Evolutionary conservation across 2,329 filamentous ascomycete genomes (phyloP).

Genomic region (Cercospora citrullina): DNA sequence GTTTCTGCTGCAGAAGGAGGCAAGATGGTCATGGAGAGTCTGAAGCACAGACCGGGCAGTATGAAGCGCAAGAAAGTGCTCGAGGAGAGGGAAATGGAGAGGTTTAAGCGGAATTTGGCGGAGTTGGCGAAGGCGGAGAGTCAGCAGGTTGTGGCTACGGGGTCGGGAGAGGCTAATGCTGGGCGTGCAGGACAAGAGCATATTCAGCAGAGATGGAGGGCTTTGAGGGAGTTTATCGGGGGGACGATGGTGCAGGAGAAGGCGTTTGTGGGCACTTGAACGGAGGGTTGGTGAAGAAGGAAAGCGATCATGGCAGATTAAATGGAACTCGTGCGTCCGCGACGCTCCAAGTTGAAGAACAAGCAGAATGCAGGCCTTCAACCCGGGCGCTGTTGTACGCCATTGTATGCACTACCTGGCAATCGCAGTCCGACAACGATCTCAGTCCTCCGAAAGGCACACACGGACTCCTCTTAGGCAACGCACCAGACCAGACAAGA

Average conservation of each 20-base stretch:
- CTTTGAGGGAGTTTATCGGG: conserved; percentile 78
- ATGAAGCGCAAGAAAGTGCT: conserved; percentile 80
- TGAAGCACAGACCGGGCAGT: conserved; percentile 74
- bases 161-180: conserved; percentile 21
- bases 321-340: no score
- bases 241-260: conserved; percentile 86
- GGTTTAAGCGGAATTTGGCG: conserved; percentile 82
- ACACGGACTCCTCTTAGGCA: not conserved
- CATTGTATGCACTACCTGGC: not conserved
- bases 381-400: not conserved
- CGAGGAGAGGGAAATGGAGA: conserved; percentile 75
- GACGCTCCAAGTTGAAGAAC: no score
- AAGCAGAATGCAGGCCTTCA: no score
- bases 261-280: conserved; percentile 56
- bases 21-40: conserved; percentile 70
- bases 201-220: conserved; percentile 68
- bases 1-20: conserved; percentile 49
- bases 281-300: not conserved
- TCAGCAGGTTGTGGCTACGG: conserved; percentile 26
- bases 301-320: no score
- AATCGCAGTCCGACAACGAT: not conserved
- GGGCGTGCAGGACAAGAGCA: conserved; percentile 38
- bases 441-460: not conserved
- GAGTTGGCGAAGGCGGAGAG: conserved; percentile 53
- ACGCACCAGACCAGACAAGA: not conserved